Evolutionary conservation across 371 early-diverging fungal species (phyloP).

Genomic region (Mortierella sp.): DNA sequence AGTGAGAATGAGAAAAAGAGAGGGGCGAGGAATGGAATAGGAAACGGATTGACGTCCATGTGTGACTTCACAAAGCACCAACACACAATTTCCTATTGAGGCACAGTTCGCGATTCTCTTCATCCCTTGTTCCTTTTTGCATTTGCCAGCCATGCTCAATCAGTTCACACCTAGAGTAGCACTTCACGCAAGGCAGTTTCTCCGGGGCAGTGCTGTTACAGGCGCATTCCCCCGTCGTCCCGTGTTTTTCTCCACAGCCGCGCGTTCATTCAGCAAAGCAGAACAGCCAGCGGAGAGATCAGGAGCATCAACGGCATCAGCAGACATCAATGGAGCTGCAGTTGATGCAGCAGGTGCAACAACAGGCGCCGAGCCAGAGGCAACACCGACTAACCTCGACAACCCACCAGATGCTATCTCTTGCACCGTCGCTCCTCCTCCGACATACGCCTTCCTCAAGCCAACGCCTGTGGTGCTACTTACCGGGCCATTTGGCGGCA

Average conservation of each 20-base stretch:
- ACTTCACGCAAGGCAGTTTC: slow-evolving; percentile 7
- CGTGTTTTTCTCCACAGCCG: slow-evolving; percentile 28
- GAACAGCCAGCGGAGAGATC: slow-evolving; percentile 4
- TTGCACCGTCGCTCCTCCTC: slow-evolving; percentile 37
- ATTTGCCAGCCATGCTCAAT: slow-evolving; percentile 1
- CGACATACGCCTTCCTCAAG: slow-evolving; percentile 49
- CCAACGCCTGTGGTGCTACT: slow-evolving; percentile 52
- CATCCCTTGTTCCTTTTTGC: not conserved
- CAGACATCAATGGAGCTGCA: not conserved
- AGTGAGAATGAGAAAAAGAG: not conserved
- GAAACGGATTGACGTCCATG: too few relatives aligned
- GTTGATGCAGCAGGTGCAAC: not conserved
- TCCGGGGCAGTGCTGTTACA: not conserved
- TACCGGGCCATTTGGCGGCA: slow-evolving; percentile 53
- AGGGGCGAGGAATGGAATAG: not conserved
- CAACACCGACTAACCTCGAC: slow-evolving; percentile 26
- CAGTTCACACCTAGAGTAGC: slow-evolving; percentile 15
- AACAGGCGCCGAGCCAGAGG: not conserved
- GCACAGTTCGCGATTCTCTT: too few relatives aligned
- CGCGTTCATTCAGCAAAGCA: slow-evolving; percentile 2
- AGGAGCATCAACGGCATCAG: not conserved
- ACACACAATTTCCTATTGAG: too few relatives aligned
- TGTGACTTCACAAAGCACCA: too few relatives aligned
- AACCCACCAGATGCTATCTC: slow-evolving; percentile 20
- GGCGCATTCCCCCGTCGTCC: slow-evolving; percentile 29